Percentiles rank a stretch among this genome's conserved stretches.
These are phyloP conservation scores for Penicillium sp. DNA, from an alignment of 2,329 filamentous ascomycete species.

Conservation along the genomic window DNA sequence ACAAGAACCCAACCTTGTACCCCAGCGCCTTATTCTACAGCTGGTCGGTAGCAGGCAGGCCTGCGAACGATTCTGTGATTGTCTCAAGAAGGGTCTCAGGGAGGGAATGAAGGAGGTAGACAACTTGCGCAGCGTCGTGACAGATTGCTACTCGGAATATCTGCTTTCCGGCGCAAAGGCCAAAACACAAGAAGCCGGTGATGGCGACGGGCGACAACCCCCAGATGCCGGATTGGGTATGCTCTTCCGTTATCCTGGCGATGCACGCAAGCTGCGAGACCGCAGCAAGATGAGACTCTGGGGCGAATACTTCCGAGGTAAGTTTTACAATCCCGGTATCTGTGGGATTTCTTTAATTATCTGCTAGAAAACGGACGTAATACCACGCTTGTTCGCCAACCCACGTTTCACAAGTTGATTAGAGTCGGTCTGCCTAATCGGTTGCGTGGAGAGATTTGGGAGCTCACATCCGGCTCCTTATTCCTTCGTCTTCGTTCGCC, in stretches of 20 bases:
- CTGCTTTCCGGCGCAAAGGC: conserved; percentile 52
- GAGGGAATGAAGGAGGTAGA: conserved; percentile 84
- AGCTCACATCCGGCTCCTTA: conserved; percentile 85
- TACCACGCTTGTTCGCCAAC: conserved; percentile 85
- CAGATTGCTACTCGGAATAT: conserved; percentile 90
- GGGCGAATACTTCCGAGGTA: conserved; percentile 82
- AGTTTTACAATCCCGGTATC: no score
- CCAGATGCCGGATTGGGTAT: conserved; percentile 94
- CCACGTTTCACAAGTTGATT: conserved; percentile 96
- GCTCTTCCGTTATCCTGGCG: conserved; percentile 90
- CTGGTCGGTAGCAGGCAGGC: conserved; percentile 82
- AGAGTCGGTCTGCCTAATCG: conserved; percentile 92
- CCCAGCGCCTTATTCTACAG: conserved; percentile 88
- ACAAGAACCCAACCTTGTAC: conserved; percentile 58
- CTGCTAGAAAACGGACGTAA: conserved; percentile 82
- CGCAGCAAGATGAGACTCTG: conserved; percentile 96
- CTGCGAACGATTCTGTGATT: conserved; percentile 95
- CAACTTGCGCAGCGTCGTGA: conserved; percentile 74
- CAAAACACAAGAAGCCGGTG: conserved; percentile 50
- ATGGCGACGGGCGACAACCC: conserved; percentile 49
- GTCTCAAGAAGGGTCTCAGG: conserved; percentile 82
- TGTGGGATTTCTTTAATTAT: no score
- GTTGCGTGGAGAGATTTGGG: conserved; percentile 91
- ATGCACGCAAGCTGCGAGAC: conserved; percentile 88
- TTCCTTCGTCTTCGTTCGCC: conserved; percentile 85